Percentiles rank a stretch among this genome's conserved stretches.
phyloP scores from a whole-genome alignment of 2,329 filamentous ascomycete genomes.

The Alternaria sp. region DNA sequence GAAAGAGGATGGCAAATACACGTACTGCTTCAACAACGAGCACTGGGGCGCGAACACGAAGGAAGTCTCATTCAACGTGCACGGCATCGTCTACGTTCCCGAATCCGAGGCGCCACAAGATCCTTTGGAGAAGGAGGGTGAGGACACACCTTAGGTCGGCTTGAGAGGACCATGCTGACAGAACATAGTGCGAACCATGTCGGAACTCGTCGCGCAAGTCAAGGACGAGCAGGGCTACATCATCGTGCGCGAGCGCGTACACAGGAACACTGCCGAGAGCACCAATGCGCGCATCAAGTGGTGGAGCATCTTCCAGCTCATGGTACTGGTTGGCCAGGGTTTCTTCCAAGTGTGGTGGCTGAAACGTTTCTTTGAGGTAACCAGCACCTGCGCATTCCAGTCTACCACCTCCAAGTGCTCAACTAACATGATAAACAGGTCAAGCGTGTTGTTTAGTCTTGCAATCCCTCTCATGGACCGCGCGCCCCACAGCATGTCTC shows the following conservation, averaged over 20 bases:
- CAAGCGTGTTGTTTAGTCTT: conserved; percentile 44
- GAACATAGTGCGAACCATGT: conserved; percentile 76
- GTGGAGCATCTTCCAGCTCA: conserved; percentile 98
- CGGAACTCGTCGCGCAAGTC: conserved; percentile 87
- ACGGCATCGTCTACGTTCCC: conserved; percentile 96
- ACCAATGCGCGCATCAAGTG: conserved; percentile 98
- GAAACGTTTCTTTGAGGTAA: conserved; percentile 93
- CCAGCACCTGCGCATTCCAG: conserved; percentile 1
- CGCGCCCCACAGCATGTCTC: neutral
- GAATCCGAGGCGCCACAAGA: conserved; percentile 86
- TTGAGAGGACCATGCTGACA: conserved; percentile 21
- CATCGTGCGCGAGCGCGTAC: conserved; percentile 90
- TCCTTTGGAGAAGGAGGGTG: conserved; percentile 90
- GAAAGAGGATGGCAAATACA: conserved; percentile 83
- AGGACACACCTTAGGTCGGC: conserved; percentile 27
- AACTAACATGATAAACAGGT: conserved; percentile 32
- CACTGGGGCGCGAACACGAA: conserved; percentile 96
- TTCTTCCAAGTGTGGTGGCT: conserved; percentile 99
- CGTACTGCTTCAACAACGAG: conserved; percentile 99
- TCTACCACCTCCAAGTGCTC: neutral
- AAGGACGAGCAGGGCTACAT: conserved; percentile 99
- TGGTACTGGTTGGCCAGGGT: conserved; percentile 87
- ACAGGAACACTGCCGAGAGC: conserved; percentile 98
- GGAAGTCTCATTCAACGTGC: conserved; percentile 99
- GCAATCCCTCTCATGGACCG: neutral